Evolutionary conservation across 2,329 filamentous ascomycete species (phyloP).

Genomic region (Incumbomyces lentus): DNA sequence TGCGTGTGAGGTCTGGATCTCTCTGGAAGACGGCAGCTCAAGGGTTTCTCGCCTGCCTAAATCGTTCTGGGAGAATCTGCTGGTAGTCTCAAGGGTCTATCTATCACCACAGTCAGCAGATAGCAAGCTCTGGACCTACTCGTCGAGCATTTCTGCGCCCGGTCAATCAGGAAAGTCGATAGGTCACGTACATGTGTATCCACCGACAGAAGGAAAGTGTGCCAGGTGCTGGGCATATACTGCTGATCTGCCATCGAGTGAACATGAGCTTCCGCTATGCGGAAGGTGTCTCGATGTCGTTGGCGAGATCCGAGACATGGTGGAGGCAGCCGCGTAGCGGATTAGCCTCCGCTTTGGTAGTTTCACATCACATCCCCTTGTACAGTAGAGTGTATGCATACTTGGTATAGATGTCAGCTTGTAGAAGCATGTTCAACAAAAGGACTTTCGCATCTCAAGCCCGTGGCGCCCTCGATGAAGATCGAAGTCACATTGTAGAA

Average conservation of each 20-base stretch:
- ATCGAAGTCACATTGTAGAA: no score
- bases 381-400: no score
- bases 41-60: neutral
- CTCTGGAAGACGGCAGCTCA: neutral
- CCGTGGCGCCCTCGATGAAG: no score
- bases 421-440: no score
- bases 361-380: no score
- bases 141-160: neutral
- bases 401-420: no score
- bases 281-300: neutral
- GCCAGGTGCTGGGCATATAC: constrained; percentile 32
- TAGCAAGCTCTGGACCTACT: neutral
- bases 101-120: neutral
- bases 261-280: neutral
- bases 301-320: neutral
- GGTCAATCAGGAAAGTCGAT: neutral
- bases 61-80: constrained; percentile 2
- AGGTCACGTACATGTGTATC: constrained; percentile 10
- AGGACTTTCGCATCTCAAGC: no score
- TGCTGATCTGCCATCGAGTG: constrained; percentile 15
- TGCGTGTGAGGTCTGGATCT: constrained; percentile 54
- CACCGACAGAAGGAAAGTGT: constrained; percentile 17
- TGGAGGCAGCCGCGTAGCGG: no score
- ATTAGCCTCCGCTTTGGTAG: no score
- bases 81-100: constrained; percentile 2